A percentile compares a stretch with the other conserved stretches of the same genome.
Evolutionary conservation across 2,329 filamentous ascomycete species (phyloP).

Genomic region (Phoma sp.): DNA sequence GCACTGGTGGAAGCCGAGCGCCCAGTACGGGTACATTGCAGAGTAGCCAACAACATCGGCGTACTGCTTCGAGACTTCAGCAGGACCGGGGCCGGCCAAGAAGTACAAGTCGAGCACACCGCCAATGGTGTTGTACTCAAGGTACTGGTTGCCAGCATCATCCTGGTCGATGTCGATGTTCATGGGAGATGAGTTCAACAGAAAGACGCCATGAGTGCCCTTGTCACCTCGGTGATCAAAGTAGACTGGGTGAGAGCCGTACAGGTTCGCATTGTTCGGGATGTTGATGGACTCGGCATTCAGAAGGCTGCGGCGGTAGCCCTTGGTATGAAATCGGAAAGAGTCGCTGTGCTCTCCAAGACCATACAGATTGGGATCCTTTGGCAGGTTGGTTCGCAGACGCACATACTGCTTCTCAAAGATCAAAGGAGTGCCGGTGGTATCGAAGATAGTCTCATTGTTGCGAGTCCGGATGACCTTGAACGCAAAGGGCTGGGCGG

Average conservation of each 20-base stretch:
- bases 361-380: constrained; percentile 76
- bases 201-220: constrained; percentile 48
- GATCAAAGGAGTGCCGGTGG: constrained; percentile 69
- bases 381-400: constrained; percentile 73
- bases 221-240: constrained; percentile 70
- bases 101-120: constrained; percentile 74
- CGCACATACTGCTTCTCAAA: constrained; percentile 82
- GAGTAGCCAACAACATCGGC: constrained; percentile 58
- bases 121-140: constrained; percentile 82
- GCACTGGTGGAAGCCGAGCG: constrained; percentile 62
- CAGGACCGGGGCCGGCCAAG: constrained; percentile 56
- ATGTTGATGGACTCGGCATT: constrained; percentile 70
- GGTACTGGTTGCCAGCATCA: constrained; percentile 67
- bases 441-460: constrained; percentile 72
- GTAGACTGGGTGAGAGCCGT: constrained; percentile 77
- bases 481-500: constrained; percentile 71
- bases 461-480: constrained; percentile 65
- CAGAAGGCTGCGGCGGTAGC: constrained; percentile 75
- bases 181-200: constrained; percentile 59
- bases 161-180: constrained; percentile 75
- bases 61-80: constrained; percentile 59
- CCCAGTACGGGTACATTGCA: constrained; percentile 62
- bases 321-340: constrained; percentile 70
- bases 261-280: constrained; percentile 70
- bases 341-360: constrained; percentile 79